These are phyloP conservation scores for Colletotrichum horii DNA, from an alignment of 2,329 filamentous ascomycete genomes.

Conservation along the genomic window DNA sequence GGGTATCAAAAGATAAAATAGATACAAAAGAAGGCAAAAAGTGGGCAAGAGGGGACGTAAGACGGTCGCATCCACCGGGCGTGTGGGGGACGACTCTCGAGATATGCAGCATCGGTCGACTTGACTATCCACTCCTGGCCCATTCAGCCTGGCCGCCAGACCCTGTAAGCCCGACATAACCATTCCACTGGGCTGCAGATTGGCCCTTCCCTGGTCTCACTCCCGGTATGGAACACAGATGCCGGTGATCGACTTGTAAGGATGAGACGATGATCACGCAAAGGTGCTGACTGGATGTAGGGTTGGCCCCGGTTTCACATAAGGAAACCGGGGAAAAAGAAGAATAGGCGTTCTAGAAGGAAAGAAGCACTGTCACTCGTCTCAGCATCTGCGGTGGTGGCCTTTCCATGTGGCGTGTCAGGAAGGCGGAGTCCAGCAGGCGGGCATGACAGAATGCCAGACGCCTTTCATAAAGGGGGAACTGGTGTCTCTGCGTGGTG, in stretches of 20 bases:
- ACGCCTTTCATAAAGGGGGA: neutral
- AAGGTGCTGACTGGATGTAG: neutral
- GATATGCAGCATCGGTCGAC: neutral
- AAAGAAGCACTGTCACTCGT: neutral
- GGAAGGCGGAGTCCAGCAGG: neutral
- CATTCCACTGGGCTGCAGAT: neutral
- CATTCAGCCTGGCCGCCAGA: neutral
- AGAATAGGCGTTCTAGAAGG: neutral
- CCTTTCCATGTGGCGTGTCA: neutral
- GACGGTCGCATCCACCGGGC: neutral
- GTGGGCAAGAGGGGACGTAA: neutral
- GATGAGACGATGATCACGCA: conserved; percentile 16
- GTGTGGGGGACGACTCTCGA: neutral
- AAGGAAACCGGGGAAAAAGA: neutral
- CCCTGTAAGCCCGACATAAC: neutral
- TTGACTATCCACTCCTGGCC: neutral
- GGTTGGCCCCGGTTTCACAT: neutral
- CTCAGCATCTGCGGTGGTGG: neutral
- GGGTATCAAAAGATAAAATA: neutral
- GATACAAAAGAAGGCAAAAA: neutral
- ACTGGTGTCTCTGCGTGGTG: neutral
- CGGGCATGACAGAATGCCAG: neutral
- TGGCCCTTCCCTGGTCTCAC: neutral
- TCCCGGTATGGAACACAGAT: neutral
- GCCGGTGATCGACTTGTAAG: conserved; percentile 3